Evolutionary conservation across 2,329 filamentous ascomycete genomes (phyloP), one percentile per base, ranked within the genome.

Genomic region (Trichoderma pleuroti): DNA sequence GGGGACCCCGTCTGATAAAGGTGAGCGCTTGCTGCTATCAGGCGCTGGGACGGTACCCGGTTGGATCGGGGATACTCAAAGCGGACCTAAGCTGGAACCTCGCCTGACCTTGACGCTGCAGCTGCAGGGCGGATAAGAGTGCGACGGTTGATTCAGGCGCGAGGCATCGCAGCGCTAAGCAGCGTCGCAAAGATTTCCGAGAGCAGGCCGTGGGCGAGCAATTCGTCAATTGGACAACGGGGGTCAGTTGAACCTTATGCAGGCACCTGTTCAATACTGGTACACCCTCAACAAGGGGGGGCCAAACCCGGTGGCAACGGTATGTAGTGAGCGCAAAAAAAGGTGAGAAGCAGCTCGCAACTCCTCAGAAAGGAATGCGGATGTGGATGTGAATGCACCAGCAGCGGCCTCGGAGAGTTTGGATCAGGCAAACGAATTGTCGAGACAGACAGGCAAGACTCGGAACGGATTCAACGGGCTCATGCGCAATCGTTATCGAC

Each of bases 41-140:
- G 60, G 49, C 49, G 36, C 60, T 52, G 66, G 66, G 66, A 46
- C 56, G 26, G 56, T 39, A 61, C 56, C 66, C 42, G 66, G 66
- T 68, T 68, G 39, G 66, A 61, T 57, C 66, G 56, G 56, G 64
- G 66, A 68, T 49, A 21, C 56, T 36, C 56, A 61, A 68, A 61
- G 66, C 66, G 66, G 66, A 68, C 36, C 65, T 60, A 52, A 60
- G 34, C 66, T 52, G 66, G 66, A 52, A 59, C 32, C 42, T 61
- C 39, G 66, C 54, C 66, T 60, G 66, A 60, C 66, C 39, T 49
- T 26, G 66, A 61, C 14, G 18, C 21, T 49, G 56, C 56, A 52
- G 66, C 66, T 61, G 66, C 66, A 68, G 66, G 66, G 66, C 66
- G 66, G 36, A 68, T 68, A n/a, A 32, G 54, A 36, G 26, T 28